Conservation (phyloP, 164 flowering plant species). For the Litsea cubeba region DNA sequence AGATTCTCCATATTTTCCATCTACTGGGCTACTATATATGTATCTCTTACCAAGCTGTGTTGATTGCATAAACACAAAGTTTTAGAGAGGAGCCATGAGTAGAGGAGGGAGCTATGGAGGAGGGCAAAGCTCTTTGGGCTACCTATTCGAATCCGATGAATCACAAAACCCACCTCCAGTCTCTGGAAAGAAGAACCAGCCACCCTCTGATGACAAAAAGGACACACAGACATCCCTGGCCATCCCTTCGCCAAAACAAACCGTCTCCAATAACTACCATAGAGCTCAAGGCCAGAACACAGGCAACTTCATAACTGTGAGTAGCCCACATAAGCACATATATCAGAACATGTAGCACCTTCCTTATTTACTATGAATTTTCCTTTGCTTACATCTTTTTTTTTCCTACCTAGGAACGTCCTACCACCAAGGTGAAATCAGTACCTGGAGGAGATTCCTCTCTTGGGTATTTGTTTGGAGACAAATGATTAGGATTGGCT, state of each 20-base stretch:
- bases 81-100: slow-evolving; percentile 16
- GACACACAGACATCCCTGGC: slow-evolving; percentile 3
- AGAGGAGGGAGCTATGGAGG: slow-evolving; percentile 32
- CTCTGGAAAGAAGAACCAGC: slow-evolving; percentile 6
- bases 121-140: slow-evolving; percentile 34
- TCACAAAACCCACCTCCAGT: slow-evolving; percentile 7
- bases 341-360: background rate
- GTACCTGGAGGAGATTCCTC: slow-evolving; percentile 43
- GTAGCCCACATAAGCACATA: slow-evolving; percentile 2
- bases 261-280: slow-evolving; percentile 15
- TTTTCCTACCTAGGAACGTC: slow-evolving; percentile 29
- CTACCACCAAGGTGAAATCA: slow-evolving; percentile 36
- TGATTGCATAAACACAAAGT: background rate
- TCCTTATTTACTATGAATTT: no score
- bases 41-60: background rate
- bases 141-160: slow-evolving; percentile 29
- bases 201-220: slow-evolving; percentile 23
- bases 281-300: slow-evolving; percentile 27
- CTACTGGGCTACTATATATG: background rate
- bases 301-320: slow-evolving; percentile 30
- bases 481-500: slow-evolving; percentile 17
- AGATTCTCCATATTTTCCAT: background rate
- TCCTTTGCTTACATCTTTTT: background rate
- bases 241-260: slow-evolving; percentile 11
- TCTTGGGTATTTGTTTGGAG: slow-evolving; percentile 43